A percentile compares a stretch with the other conserved stretches of the same genome.
Evolutionary conservation across 2,329 filamentous ascomycete genomes (phyloP).

Genomic region (Penicillium sp.): DNA sequence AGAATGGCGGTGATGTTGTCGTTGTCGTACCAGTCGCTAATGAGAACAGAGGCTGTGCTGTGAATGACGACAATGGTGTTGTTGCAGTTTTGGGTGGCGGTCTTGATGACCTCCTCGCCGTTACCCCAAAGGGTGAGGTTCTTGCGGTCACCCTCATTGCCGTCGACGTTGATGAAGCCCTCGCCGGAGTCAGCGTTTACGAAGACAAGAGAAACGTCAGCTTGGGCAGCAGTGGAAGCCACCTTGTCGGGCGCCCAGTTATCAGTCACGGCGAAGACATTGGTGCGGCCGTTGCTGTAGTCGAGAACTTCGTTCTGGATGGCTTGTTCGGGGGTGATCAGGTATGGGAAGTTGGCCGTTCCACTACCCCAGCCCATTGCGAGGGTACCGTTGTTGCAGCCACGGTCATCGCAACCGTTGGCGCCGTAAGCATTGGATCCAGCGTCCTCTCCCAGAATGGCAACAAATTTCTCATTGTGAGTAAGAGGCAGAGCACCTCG

Average conservation of each 20-base stretch:
- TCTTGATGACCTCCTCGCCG: constrained; percentile 78
- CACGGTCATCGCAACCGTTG: constrained; percentile 75
- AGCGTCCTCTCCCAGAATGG: constrained; percentile 80
- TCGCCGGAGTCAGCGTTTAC: constrained; percentile 86
- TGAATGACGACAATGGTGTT: constrained; percentile 95
- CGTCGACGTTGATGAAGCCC: constrained; percentile 79
- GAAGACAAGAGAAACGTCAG: constrained; percentile 71
- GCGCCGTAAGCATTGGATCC: constrained; percentile 72
- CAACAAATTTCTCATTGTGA: constrained; percentile 70
- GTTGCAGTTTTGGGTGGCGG: constrained; percentile 73
- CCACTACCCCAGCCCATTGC: constrained; percentile 67
- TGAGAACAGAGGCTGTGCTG: constrained; percentile 74
- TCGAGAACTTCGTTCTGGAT: constrained; percentile 65
- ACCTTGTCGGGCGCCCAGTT: constrained; percentile 59
- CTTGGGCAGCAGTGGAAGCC: constrained; percentile 51
- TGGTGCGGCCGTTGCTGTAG: constrained; percentile 58
- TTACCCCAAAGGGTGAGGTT: constrained; percentile 88
- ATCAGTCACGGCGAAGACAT: constrained; percentile 61
- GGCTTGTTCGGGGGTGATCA: constrained; percentile 63
- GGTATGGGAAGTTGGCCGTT: constrained; percentile 62
- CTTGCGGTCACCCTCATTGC: constrained; percentile 83
- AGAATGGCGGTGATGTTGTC: constrained; percentile 74
- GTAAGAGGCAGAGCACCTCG: constrained; percentile 71
- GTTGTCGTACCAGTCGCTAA: constrained; percentile 63
- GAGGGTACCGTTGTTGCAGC: constrained; percentile 60